These are phyloP conservation scores for Calonectria hawksworthii DNA, from an alignment of 2,329 filamentous ascomycete species.

Conservation along the genomic window DNA sequence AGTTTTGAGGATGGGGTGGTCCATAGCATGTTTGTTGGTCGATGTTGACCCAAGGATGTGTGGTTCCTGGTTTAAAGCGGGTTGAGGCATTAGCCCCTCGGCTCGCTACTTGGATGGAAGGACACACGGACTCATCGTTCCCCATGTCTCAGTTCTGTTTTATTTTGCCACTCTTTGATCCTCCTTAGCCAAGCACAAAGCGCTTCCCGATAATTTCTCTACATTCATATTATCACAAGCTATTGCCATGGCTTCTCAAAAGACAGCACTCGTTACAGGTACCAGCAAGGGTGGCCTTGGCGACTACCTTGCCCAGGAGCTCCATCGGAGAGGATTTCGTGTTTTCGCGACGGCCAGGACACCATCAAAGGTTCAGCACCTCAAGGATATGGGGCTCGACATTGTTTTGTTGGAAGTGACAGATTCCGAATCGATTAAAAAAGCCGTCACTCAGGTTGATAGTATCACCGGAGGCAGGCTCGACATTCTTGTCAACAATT, in stretches of 20 bases:
- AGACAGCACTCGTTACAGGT: conserved; percentile 54
- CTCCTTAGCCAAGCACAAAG: neutral
- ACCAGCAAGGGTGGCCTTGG: conserved; percentile 57
- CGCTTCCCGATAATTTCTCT: neutral
- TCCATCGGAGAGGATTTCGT: conserved; percentile 52
- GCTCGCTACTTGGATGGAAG: neutral
- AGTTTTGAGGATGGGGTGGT: neutral
- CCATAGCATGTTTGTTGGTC: neutral
- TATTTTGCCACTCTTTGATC: neutral
- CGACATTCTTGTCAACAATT: conserved; percentile 61
- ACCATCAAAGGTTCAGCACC: conserved; percentile 48
- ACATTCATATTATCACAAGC: neutral
- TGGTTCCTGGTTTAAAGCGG: neutral
- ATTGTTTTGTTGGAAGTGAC: conserved; percentile 59
- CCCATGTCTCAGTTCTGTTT: neutral
- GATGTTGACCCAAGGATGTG: neutral
- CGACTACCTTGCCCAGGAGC: conserved; percentile 55
- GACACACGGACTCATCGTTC: neutral
- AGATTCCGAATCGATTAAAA: conserved; percentile 49
- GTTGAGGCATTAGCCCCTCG: neutral
- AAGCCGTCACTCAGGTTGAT: conserved; percentile 49
- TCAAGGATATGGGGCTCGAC: conserved; percentile 51
- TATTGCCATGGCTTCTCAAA: conserved; percentile 27
- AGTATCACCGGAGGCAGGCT: conserved; percentile 53
- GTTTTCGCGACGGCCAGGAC: conserved; percentile 59